Conservation (phyloP, 306 rosid species). For the Fragaria ananassa region DNA sequence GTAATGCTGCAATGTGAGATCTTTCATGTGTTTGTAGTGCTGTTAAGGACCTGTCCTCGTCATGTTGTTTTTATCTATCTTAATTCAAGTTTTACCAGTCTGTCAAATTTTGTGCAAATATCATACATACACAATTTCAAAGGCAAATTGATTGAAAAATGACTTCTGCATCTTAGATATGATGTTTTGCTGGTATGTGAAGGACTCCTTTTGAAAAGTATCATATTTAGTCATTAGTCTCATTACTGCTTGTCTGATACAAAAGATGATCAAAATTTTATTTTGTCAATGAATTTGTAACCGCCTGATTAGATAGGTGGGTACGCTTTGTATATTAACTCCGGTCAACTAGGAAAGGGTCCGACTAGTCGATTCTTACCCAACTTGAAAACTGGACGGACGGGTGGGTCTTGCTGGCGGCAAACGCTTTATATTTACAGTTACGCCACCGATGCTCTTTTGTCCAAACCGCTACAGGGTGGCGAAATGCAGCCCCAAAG, state of each 20-base stretch:
- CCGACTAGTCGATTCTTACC: too few species aligned
- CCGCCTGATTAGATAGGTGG: not conserved
- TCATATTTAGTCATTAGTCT: not conserved
- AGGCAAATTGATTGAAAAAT: not conserved
- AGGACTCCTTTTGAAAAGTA: not conserved
- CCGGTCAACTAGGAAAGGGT: too few species aligned
- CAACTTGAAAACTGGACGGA: too few species aligned
- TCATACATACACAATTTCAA: not conserved
- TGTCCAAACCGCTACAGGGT: too few species aligned
- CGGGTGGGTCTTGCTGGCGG: not conserved
- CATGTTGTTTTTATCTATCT: not conserved
- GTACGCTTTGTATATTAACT: too few species aligned
- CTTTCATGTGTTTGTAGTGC: not conserved
- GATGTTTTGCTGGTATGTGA: not conserved
- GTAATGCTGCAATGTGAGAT: not conserved
- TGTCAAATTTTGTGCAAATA: constrained; percentile 6
- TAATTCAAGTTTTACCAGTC: not conserved
- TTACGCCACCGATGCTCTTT: too few species aligned
- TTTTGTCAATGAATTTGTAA: too few species aligned
- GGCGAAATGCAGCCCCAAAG: too few species aligned
- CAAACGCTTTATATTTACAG: not conserved
- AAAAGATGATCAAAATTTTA: not conserved
- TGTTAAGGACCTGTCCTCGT: not conserved
- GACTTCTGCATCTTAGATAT: not conserved
- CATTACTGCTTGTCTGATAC: not conserved